A percentile compares a stretch with the other conserved stretches of the same genome.
These are phyloP conservation scores for Rhizomucor pusillus DNA, from an alignment of 371 early-diverging fungal genomes.

Conservation along the genomic window DNA sequence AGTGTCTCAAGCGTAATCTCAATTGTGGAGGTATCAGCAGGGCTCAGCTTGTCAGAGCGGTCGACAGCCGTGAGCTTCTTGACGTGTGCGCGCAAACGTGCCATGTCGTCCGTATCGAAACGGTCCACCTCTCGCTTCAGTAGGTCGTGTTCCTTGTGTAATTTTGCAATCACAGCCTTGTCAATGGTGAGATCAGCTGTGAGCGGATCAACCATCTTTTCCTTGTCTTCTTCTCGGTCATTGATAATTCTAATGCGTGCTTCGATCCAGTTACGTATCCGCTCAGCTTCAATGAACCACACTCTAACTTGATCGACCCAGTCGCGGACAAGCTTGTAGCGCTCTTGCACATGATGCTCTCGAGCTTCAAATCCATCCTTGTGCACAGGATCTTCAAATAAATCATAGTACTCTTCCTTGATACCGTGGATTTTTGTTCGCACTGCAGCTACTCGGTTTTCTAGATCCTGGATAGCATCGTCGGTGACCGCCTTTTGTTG, in stretches of 20 bases:
- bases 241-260: conserved; percentile 34
- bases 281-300: conserved; percentile 53
- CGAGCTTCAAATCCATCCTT: conserved; percentile 15
- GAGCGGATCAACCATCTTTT: conserved; percentile 18
- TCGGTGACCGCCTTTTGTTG: conserved; percentile 27
- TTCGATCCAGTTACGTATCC: conserved; percentile 51
- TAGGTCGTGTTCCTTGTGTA: conserved; percentile 35
- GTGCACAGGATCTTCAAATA: conserved; percentile 11
- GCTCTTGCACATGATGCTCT: conserved; percentile 22
- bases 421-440: conserved; percentile 24
- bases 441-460: conserved; percentile 31
- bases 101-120: conserved; percentile 52
- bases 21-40: conserved; percentile 50
- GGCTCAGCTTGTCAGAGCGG: conserved; percentile 25
- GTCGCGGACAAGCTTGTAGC: conserved; percentile 32
- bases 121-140: conserved; percentile 44
- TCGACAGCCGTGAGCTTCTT: conserved; percentile 26
- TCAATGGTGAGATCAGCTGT: conserved; percentile 12
- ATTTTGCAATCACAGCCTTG: conserved; percentile 14
- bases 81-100: conserved; percentile 46
- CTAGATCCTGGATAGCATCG: conserved; percentile 32
- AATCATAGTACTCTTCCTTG: conserved; percentile 30
- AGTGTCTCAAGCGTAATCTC: conserved; percentile 45
- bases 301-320: conserved; percentile 55
- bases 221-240: conserved; percentile 18